Base-by-base conservation (phyloP, 1,284 basidiomycete species). In the Cutaneotrichosporon dermatis region DNA sequence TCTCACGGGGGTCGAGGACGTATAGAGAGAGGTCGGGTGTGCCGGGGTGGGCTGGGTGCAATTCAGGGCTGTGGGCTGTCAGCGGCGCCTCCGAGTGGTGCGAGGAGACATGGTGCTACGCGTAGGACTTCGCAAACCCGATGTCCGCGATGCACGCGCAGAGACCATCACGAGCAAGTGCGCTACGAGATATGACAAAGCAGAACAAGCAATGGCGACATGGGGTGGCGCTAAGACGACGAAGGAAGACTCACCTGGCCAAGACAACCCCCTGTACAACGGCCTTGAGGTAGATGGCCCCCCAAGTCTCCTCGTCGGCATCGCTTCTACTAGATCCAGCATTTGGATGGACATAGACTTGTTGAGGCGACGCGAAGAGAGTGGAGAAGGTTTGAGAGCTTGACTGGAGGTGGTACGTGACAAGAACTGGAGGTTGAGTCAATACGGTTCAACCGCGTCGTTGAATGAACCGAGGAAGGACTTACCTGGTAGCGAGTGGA, bases 1-100 rank as follows among this genome's bases (percentile, higher is more conserved):
- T 75, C 54, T 76, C 74, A 48, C 75, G 71, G 7, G 75, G 71
- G 59, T 76, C 75, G 45, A 76, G 69, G 44, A 75, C 68, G 64
- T 76, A 76, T 15, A 76, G 60, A 5, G 73, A 75, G 6, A 71
- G 62, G 62, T 76, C 75, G 49, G 72, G 67, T 0, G 69, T 65
- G 25, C 54, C 39, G 35, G 68, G 58, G 57, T 68, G 59, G 2
- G 49, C 37, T 4, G 75, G 74, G 57, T 74, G 70, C 3, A 75
- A 57, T 62, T 76, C 75, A 53, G 74, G 75, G 62, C 74, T 76
- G 6, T n/a, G 34, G 25, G 25, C 25, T 25, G 48, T 55, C 49
- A 54, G 49, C 44, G 51, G 34, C 34, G 34, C 13, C 25, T 45
- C 39, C 25, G 8, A 15, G 34, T 35, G 25, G 25, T 16, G 35